Conservation (phyloP, 139 green algal genomes). For the Closterium sp. region DNA sequence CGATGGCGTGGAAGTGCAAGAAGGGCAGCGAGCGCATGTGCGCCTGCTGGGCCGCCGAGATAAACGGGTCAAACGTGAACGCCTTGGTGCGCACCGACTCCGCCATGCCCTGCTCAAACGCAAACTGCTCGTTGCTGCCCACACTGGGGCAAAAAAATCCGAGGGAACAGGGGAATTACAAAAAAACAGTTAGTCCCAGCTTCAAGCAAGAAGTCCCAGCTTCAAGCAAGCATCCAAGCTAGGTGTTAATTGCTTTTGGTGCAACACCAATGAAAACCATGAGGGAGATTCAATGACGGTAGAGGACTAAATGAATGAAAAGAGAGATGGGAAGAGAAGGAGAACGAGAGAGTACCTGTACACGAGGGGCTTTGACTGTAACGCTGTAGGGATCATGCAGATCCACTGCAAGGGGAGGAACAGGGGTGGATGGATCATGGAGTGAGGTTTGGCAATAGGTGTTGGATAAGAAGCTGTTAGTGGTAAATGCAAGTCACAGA, state of each 20-base stretch:
- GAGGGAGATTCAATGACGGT: too few relatives aligned
- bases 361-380: background rate
- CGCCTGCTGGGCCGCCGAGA: background rate
- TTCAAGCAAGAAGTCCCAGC: too few relatives aligned
- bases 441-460: too few relatives aligned
- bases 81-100: background rate
- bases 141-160: background rate
- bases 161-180: background rate
- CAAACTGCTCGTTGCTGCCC: slow-evolving; percentile 7
- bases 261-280: too few relatives aligned
- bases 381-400: background rate
- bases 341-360: background rate
- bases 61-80: slow-evolving; percentile 27
- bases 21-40: background rate
- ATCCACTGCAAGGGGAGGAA: background rate
- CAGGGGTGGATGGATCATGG: background rate
- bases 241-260: too few relatives aligned
- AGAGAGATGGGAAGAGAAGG: too few relatives aligned
- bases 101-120: slow-evolving; percentile 26
- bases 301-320: background rate
- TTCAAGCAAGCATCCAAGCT: too few relatives aligned
- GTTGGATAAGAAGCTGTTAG: background rate
- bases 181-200: too few relatives aligned
- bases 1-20: slow-evolving; percentile 20
- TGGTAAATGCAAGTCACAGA: background rate